Conservation (phyloP, 441 rosid species). For the Euphorbia celastroides region DNA sequence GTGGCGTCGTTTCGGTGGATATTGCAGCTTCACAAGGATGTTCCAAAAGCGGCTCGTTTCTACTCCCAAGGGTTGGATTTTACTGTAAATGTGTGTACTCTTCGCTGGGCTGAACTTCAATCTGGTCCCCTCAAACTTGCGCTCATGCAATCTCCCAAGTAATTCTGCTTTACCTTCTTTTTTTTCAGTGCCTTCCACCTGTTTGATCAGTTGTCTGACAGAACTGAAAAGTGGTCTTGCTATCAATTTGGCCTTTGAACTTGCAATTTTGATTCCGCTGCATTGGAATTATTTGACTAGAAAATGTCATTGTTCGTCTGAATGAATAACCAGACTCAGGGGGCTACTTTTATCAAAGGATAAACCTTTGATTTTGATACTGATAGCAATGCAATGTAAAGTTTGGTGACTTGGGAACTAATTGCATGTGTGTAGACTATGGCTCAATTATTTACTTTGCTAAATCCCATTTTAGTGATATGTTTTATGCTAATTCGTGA, state of each 20-base stretch:
- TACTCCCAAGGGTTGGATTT: constrained; percentile 78
- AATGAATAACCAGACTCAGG: background rate
- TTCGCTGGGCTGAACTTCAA: constrained; percentile 84
- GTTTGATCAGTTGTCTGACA: constrained; percentile 36
- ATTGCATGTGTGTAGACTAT: background rate
- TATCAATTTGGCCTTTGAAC: too few species aligned
- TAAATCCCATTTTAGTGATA: background rate
- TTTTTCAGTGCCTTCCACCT: constrained; percentile 12
- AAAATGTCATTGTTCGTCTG: background rate
- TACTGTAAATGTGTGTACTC: constrained; percentile 67
- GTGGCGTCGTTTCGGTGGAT: constrained; percentile 71
- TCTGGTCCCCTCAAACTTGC: constrained; percentile 76
- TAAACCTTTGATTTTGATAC: background rate
- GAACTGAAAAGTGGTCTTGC: background rate
- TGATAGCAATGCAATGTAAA: background rate
- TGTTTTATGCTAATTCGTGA: background rate
- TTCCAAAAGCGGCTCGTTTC: constrained; percentile 79
- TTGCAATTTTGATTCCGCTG: background rate
- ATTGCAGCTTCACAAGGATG: constrained; percentile 87
- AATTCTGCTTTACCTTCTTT: background rate
- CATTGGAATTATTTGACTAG: background rate
- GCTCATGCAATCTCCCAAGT: constrained; percentile 69
- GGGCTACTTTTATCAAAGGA: constrained; percentile 1
- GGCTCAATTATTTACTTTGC: background rate
- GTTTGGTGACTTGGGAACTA: background rate